Evolutionary conservation across 2,329 filamentous ascomycete genomes (phyloP).

Genomic region (Cladosporium oxysporum): DNA sequence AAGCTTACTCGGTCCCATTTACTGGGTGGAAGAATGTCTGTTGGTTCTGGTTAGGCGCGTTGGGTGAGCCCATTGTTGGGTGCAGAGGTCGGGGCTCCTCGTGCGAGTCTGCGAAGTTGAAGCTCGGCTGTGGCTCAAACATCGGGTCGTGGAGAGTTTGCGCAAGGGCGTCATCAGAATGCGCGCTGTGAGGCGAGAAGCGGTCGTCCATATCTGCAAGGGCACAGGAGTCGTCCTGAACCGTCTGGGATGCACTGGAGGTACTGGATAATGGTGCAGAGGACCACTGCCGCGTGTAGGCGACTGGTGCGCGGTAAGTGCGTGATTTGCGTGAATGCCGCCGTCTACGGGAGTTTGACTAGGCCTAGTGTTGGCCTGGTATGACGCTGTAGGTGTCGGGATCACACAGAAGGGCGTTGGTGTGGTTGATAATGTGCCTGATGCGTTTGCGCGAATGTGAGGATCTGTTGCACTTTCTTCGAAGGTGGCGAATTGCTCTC

Average conservation of each 20-base stretch:
- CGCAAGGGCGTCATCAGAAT: conserved; percentile 16
- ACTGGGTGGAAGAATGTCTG: conserved; percentile 14
- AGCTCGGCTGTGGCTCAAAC: conserved; percentile 31
- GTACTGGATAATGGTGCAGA: not conserved
- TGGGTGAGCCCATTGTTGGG: conserved; percentile 24
- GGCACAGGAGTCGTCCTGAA: not conserved
- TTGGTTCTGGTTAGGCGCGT: conserved; percentile 5
- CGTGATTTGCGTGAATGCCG: not conserved
- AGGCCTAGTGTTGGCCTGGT: not conserved
- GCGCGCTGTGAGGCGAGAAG: conserved; percentile 17
- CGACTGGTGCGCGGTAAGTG: not conserved
- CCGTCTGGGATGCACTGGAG: not conserved
- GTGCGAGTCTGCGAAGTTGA: conserved; percentile 29
- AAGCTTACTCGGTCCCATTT: conserved; percentile 9
- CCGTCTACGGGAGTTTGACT: not conserved
- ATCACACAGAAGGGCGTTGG: not conserved
- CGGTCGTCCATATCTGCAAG: conserved; percentile 7
- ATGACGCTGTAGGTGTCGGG: not conserved
- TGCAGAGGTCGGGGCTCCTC: conserved; percentile 29
- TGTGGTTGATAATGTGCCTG: not conserved
- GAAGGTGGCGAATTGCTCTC: conserved; percentile 11
- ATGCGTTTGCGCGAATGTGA: conserved; percentile 13
- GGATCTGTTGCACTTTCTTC: conserved; percentile 4
- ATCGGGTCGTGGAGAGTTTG: conserved; percentile 26
- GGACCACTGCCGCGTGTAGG: not conserved